Conservation (phyloP, 768 basidiomycete genomes). For the Boletus tylopilopsis region DNA sequence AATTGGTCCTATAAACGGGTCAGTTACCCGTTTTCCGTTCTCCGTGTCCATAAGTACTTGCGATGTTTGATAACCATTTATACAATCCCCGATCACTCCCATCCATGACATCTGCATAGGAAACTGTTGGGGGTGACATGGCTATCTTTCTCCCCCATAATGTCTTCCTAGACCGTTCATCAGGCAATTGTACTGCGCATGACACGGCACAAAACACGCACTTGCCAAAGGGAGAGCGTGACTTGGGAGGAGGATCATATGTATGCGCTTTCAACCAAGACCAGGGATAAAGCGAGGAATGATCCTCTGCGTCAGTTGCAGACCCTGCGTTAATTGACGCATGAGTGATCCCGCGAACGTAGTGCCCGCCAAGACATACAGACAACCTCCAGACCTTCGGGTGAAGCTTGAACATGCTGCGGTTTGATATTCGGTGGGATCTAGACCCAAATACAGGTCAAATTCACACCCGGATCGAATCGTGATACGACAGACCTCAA, state of each 20-base stretch:
- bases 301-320: conserved; percentile 39
- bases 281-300: conserved; percentile 87
- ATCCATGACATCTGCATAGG: conserved; percentile 71
- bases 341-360: neutral
- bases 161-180: conserved; percentile 44
- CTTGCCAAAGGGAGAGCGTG: conserved; percentile 34
- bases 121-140: conserved; percentile 68
- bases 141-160: conserved; percentile 83
- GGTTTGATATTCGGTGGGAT: conserved; percentile 76
- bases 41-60: conserved; percentile 37
- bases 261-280: conserved; percentile 74
- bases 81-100: conserved; percentile 61
- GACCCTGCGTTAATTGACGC: conserved; percentile 19
- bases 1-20: conserved; percentile 60
- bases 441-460: conserved; percentile 37
- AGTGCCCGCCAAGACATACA: conserved; percentile 46
- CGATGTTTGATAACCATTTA: conserved; percentile 79
- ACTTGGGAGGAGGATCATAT: conserved; percentile 65
- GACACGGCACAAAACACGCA: conserved; percentile 29
- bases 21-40: neutral
- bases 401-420: conserved; percentile 47
- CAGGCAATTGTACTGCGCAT: neutral
- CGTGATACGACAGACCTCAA: conserved; percentile 51
- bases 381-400: conserved; percentile 65
- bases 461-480: neutral